Evolutionary conservation across 331 rosid species (phyloP).

Genomic region (Acacia concinna): DNA sequence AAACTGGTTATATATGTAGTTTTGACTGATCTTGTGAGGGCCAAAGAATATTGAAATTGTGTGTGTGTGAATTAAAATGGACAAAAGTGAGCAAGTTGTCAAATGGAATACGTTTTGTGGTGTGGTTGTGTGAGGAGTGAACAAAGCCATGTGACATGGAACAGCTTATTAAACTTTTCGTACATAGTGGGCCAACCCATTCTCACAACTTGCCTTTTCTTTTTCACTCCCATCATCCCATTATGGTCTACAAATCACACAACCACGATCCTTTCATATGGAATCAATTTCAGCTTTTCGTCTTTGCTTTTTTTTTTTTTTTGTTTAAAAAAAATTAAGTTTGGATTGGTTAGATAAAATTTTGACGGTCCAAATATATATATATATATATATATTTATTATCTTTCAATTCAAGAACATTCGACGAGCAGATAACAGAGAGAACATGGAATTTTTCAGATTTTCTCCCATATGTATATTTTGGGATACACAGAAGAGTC

Average conservation of each 20-base stretch:
- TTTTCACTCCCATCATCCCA: not conserved
- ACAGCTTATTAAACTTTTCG: not conserved
- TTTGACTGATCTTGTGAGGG: not conserved
- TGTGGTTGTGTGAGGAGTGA: not conserved
- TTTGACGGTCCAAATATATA: not conserved
- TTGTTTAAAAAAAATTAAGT: no score
- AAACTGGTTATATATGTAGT: not conserved
- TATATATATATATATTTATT: not conserved
- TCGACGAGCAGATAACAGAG: not conserved
- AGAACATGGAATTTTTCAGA: not conserved
- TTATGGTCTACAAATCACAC: not conserved
- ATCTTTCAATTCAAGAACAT: not conserved
- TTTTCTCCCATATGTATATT: not conserved
- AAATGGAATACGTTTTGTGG: not conserved
- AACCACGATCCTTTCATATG: not conserved
- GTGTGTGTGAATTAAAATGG: not conserved
- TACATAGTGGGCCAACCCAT: not conserved
- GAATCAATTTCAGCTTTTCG: not conserved
- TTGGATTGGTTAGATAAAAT: not conserved
- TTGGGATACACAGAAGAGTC: not conserved
- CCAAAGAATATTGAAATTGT: not conserved
- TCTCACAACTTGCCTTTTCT: not conserved
- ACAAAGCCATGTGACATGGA: not conserved
- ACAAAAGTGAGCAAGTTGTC: not conserved
- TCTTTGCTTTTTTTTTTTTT: not conserved